Percentiles rank a stretch among this genome's conserved stretches.
phyloP scores from a whole-genome alignment of 2,329 filamentous ascomycete species.

The Fusarium humuli region DNA sequence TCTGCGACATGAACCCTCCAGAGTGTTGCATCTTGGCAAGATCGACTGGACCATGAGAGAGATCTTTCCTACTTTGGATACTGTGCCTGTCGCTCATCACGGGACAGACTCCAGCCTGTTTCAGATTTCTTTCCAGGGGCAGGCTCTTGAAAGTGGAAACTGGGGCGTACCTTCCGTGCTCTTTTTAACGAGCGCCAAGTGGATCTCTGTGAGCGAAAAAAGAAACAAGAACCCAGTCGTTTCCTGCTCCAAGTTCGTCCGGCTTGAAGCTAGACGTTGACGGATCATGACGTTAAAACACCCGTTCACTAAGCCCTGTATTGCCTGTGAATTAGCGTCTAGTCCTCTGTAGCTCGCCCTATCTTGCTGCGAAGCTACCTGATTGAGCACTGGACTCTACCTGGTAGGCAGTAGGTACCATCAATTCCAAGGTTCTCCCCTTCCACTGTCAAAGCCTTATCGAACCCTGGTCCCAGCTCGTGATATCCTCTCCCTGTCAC shows the following conservation, averaged over 20 bases:
- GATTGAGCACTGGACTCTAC: background rate
- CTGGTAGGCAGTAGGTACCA: background rate
- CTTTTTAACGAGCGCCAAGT: constrained; percentile 7
- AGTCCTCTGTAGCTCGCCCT: background rate
- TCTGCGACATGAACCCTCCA: background rate
- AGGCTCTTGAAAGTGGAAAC: constrained; percentile 30
- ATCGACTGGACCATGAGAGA: constrained; percentile 18
- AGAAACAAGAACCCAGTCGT: constrained; percentile 25
- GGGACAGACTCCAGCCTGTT: constrained; percentile 24
- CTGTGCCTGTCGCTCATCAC: constrained; percentile 15
- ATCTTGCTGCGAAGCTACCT: background rate
- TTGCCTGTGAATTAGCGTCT: background rate
- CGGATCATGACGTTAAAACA: constrained; percentile 23
- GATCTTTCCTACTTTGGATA: constrained; percentile 22
- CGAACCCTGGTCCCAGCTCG: constrained; percentile 28
- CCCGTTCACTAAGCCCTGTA: background rate
- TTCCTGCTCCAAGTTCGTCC: constrained; percentile 7
- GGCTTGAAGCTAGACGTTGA: constrained; percentile 5
- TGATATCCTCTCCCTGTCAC: constrained; percentile 8
- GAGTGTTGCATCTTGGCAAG: background rate
- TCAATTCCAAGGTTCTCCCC: background rate
- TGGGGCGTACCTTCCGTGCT: constrained; percentile 16
- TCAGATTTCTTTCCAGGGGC: constrained; percentile 37
- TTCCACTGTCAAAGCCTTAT: constrained; percentile 13
- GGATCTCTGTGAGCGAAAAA: constrained; percentile 16